Base-by-base conservation (phyloP, 768 basidiomycete species). In the Amanita molliuscula region DNA sequence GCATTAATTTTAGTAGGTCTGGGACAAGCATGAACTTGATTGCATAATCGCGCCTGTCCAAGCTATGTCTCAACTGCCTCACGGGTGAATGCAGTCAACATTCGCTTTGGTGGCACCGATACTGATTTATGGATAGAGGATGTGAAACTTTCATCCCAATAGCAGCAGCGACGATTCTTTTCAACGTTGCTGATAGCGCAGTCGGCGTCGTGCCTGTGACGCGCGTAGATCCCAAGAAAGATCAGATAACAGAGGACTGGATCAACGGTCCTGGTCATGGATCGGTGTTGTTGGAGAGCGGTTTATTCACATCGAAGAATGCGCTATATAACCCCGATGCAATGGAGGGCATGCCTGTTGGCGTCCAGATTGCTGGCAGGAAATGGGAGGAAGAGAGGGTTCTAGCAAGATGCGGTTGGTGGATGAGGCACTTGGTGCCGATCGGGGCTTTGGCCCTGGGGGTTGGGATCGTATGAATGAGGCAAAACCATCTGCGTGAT, bases 381-480 rank as follows among this genome's bases (percentile, higher is more conserved):
- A 75, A 70, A 56, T 89, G 84, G 84, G 84, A 88, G 54, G 89
- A 92, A 37, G 89, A 92, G 68, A 88, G 86, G 61, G 77, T 89
- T 4, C 54, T 95, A 33, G 78, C 65, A 33, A 79, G 68, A 94
- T 93, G 91, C 66, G 68, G 40, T 69, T 92, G 4, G 69, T 94
- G 5, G 88, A 92, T 53, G 61, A 67, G 4, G 82, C 80, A 3
- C 65, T 93, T 35, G 84, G 84, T 2, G 64, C 64, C 37, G 65
- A 63, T 13, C 67, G 86, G 35, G 79, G 76, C 1, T 90, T 89
- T 61, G 87, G 84, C 6, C 84, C 88, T 36, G 81, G 79, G 10
- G 66, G 63, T 29, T 80, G 77, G 77, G 62, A 63, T 11, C 55
- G 53, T 41, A 21, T 33, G 18, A 44, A n/a, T 2, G 35, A 9